These are phyloP conservation scores for Albugo laibachii DNA, from an alignment of 352 stramenopile species.

Conservation along the genomic window DNA sequence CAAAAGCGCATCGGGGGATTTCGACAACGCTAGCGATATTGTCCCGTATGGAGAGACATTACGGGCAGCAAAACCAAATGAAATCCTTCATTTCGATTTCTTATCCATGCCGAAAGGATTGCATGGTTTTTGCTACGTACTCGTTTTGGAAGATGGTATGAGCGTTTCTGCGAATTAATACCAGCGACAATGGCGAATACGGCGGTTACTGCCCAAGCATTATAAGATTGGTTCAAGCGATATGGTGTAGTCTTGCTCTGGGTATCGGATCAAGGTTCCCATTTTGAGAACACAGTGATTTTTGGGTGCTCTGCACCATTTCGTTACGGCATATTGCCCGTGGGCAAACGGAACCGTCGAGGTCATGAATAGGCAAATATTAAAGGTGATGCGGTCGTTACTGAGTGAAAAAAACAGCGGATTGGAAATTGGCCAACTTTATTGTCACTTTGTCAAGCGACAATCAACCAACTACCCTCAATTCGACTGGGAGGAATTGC, in stretches of 20 bases:
- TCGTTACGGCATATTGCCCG: slow-evolving; percentile 3
- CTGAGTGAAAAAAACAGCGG: background rate
- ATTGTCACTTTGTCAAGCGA: slow-evolving; percentile 2
- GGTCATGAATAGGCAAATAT: slow-evolving; percentile 3
- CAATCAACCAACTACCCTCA: slow-evolving; percentile 9
- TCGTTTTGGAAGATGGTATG: slow-evolving; percentile 15
- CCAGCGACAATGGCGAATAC: no score
- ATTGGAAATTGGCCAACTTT: background rate
- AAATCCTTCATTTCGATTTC: slow-evolving; percentile 19
- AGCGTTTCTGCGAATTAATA: slow-evolving; percentile 9
- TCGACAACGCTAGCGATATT: slow-evolving; percentile 6
- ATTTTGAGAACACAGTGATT: slow-evolving; percentile 6
- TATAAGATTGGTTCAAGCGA: slow-evolving; percentile 3
- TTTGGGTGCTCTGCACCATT: slow-evolving; percentile 2
- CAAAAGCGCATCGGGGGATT: slow-evolving; percentile 9
- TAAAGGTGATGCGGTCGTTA: background rate
- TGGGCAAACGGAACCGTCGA: slow-evolving; percentile 6
- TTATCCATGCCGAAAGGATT: slow-evolving; percentile 6
- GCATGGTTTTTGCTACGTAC: slow-evolving; percentile 8
- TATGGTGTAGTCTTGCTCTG: slow-evolving; percentile 2
- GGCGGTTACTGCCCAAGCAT: background rate
- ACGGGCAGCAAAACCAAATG: slow-evolving; percentile 12
- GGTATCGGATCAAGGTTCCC: slow-evolving; percentile 2
- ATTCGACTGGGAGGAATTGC: slow-evolving; percentile 8
- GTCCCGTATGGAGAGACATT: slow-evolving; percentile 9